Evolutionary conservation across 192 early-diverging fungal species (phyloP).

Genomic region (Coemansia sp.): DNA sequence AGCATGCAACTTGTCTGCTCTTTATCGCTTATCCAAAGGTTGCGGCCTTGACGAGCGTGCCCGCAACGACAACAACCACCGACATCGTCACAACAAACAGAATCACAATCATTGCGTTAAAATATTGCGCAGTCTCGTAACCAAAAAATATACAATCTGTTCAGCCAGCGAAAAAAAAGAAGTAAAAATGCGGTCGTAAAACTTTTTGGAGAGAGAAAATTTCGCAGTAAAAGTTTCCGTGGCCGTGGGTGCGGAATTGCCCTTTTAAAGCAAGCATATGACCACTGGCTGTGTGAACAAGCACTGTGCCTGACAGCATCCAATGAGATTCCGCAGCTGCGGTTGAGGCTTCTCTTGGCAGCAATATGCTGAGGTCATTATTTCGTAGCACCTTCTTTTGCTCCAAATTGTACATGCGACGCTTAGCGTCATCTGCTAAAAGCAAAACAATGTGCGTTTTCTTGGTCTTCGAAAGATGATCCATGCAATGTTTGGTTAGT

Average conservation of each 20-base stretch:
- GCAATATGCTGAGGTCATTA: neutral
- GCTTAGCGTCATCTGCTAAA: neutral
- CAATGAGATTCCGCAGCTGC: neutral
- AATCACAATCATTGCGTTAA: slow-evolving; percentile 36
- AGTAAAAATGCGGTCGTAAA: neutral
- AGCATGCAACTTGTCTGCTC: neutral
- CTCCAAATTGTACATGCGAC: neutral
- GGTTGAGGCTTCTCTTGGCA: neutral
- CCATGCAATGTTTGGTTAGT: neutral
- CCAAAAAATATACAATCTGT: neutral
- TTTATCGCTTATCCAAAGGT: slow-evolving; percentile 11
- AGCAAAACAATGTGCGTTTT: neutral
- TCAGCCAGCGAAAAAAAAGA: neutral
- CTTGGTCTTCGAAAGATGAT: neutral
- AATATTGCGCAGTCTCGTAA: neutral
- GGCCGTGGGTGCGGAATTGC: neutral
- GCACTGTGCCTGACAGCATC: neutral
- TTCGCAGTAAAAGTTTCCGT: neutral
- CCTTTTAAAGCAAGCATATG: neutral
- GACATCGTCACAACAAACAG: slow-evolving; percentile 37
- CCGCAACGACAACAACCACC: slow-evolving; percentile 36
- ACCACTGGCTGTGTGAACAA: neutral
- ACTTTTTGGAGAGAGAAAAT: neutral
- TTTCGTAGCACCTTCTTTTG: neutral
- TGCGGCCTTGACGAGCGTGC: slow-evolving; percentile 41